Conservation (phyloP, 2,329 filamentous ascomycete species). For the Apiospora phragmitis region DNA sequence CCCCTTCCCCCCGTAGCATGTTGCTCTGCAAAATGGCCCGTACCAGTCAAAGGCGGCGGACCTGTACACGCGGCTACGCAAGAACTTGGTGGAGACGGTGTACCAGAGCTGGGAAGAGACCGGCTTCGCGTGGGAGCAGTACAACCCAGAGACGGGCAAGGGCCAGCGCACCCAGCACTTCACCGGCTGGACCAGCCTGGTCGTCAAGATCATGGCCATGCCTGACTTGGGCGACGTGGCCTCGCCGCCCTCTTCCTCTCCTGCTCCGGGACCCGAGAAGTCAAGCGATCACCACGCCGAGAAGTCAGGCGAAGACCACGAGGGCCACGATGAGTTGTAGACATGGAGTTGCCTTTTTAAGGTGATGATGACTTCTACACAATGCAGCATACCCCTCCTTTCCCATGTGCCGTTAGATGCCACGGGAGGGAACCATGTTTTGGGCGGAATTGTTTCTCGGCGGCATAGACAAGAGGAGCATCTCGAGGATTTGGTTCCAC, state of each 20-base stretch:
- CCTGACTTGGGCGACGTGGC: constrained; percentile 56
- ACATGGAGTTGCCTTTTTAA: neutral
- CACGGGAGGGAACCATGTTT: neutral
- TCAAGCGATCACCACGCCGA: neutral
- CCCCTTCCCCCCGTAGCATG: constrained; percentile 48
- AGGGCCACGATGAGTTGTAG: constrained; percentile 7
- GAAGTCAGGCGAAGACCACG: too few relatives aligned
- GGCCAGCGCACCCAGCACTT: constrained; percentile 98
- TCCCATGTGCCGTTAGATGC: neutral
- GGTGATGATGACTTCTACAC: neutral
- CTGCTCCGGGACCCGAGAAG: neutral
- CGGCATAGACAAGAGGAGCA: neutral
- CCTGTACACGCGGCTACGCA: constrained; percentile 75
- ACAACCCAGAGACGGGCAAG: constrained; percentile 86
- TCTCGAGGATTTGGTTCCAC: neutral
- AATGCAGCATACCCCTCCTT: neutral
- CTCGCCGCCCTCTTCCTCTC: neutral
- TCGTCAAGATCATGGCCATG: constrained; percentile 98
- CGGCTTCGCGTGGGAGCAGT: constrained; percentile 98
- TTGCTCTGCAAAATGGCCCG: constrained; percentile 67
- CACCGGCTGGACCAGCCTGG: constrained; percentile 97
- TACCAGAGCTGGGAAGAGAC: constrained; percentile 87
- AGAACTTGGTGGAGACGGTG: constrained; percentile 86
- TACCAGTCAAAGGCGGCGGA: constrained; percentile 67
- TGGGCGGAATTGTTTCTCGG: neutral